These are phyloP conservation scores for Croton setiger DNA, from an alignment of 441 rosid species.

Conservation along the genomic window DNA sequence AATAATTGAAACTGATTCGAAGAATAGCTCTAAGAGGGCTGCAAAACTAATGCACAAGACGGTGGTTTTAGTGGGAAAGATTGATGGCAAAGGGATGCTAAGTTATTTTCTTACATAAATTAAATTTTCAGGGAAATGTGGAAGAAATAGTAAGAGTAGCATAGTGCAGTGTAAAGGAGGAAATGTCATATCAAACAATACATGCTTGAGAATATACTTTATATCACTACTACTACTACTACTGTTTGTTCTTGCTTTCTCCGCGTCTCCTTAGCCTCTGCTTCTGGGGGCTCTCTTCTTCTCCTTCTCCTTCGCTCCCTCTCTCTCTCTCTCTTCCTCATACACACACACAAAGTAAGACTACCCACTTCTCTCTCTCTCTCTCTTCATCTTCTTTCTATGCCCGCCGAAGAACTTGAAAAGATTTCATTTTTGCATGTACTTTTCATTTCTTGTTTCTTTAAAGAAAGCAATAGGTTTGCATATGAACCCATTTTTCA, in stretches of 20 bases:
- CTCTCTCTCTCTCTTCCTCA: background rate
- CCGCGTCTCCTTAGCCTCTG: slow-evolving; percentile 88
- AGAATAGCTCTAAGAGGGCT: too few species aligned
- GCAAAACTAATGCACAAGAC: too few species aligned
- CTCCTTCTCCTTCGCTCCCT: slow-evolving; percentile 21
- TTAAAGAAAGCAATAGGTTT: too few species aligned
- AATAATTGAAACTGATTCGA: too few species aligned
- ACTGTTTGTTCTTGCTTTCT: slow-evolving; percentile 46
- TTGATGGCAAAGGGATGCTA: too few species aligned
- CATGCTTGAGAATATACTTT: slow-evolving; percentile 33
- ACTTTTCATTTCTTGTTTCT: too few species aligned
- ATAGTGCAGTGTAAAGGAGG: slow-evolving; percentile 17
- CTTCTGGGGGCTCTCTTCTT: slow-evolving; percentile 59
- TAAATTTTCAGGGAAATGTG: too few species aligned
- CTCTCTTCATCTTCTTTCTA: slow-evolving; percentile 48
- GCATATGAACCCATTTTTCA: too few species aligned
- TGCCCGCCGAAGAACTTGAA: slow-evolving; percentile 41
- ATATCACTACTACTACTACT: too few species aligned
- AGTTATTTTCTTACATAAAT: too few species aligned
- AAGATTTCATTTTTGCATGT: background rate
- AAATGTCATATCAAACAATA: slow-evolving; percentile 39
- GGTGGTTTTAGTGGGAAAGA: too few species aligned
- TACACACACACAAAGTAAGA: background rate
- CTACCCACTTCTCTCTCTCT: too few species aligned
- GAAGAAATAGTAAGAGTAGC: background rate